Base-by-base conservation (phyloP, 2,329 filamentous ascomycete species). In the Fusarium incarnatum region DNA sequence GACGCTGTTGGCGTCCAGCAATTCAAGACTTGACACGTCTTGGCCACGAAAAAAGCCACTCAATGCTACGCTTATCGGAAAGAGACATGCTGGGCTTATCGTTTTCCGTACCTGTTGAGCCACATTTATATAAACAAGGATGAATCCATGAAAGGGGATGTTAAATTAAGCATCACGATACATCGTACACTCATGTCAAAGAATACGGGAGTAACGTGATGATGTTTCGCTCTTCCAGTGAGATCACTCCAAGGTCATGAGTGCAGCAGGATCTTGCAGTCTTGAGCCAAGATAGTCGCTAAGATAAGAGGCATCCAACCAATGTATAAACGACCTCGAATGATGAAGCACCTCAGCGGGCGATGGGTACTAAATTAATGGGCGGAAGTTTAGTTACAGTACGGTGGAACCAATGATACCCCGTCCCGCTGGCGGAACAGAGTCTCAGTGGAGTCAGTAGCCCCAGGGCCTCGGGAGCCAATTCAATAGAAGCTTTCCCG, bases 321-420 rank as follows among this genome's bases (percentile, higher is more conserved):
- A 37, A 37, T 37, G 18, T 37, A n/a, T 37, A n/a, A 37, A 37
- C 18, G 34, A 27, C 6, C 5, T 28, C 28, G 28, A n/a, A 37
- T 37, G 34, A 37, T 37, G 25, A 46, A 28, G 23, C 16, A 11
- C 18, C 30, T 50, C 47, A 37, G 32, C 47, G 34, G 34, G 34
- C 34, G 34, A 45, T 45, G n/a, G 40, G 27, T 16, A 47, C 46
- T 32, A 20, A 44, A 61, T 30, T 37, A 37, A n/a, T n/a, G 34
- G 34, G 34, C 34, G 34, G 34, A 37, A 18, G 45, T 52, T 48
- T 22, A 41, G 25, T 28, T 20, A 28, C 8, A n/a, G 34, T 69
- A 47, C 41, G 40, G 55, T 41, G 52, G 41, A 44, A 52, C 67
- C 68, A 71, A 67, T 71, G 41, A 55, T 55, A 62, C 42, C 42